These are phyloP conservation scores for Talaromyces liani DNA, from an alignment of 495 filamentous ascomycete genomes.

Conservation along the genomic window DNA sequence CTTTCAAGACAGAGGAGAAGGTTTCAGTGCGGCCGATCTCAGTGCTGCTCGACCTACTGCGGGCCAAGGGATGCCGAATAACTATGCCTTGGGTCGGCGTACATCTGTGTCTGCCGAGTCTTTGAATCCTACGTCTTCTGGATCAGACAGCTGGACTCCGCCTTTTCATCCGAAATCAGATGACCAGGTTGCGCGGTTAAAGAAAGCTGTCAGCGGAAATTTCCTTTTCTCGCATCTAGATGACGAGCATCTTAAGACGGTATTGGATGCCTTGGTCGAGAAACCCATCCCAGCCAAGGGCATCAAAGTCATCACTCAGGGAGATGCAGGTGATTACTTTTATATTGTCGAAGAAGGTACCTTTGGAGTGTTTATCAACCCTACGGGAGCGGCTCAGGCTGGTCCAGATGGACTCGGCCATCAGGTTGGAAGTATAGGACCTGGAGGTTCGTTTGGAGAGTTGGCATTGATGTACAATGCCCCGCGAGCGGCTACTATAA, in stretches of 20 bases:
- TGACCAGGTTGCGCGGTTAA: slow-evolving; percentile 74
- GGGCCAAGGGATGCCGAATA: slow-evolving; percentile 71
- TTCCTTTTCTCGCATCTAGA: slow-evolving; percentile 94
- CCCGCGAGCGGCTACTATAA: slow-evolving; percentile 91
- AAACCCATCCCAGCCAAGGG: slow-evolving; percentile 91
- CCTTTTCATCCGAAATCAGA: slow-evolving; percentile 73
- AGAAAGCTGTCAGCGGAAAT: slow-evolving; percentile 75
- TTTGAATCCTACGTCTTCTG: slow-evolving; percentile 75
- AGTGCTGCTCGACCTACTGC: slow-evolving; percentile 24
- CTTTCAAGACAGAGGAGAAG: slow-evolving; percentile 18
- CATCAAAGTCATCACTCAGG: slow-evolving; percentile 95
- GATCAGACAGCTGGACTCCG: slow-evolving; percentile 83
- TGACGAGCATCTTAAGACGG: slow-evolving; percentile 79
- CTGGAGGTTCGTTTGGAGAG: slow-evolving; percentile 96
- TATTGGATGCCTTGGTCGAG: slow-evolving; percentile 86
- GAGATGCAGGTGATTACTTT: slow-evolving; percentile 94
- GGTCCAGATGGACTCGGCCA: slow-evolving; percentile 79
- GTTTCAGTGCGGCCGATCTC: slow-evolving; percentile 17
- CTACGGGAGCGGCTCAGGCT: slow-evolving; percentile 66
- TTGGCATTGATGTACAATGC: slow-evolving; percentile 98
- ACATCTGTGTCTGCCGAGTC: slow-evolving; percentile 97
- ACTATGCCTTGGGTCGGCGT: slow-evolving; percentile 88
- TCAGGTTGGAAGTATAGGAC: slow-evolving; percentile 73
- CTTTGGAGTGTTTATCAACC: slow-evolving; percentile 89
- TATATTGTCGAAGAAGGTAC: slow-evolving; percentile 89